Evolutionary conservation across 108 stramenopile species (phyloP), one percentile per base, ranked within the genome.

Genomic region (Nannochloropsis salina): DNA sequence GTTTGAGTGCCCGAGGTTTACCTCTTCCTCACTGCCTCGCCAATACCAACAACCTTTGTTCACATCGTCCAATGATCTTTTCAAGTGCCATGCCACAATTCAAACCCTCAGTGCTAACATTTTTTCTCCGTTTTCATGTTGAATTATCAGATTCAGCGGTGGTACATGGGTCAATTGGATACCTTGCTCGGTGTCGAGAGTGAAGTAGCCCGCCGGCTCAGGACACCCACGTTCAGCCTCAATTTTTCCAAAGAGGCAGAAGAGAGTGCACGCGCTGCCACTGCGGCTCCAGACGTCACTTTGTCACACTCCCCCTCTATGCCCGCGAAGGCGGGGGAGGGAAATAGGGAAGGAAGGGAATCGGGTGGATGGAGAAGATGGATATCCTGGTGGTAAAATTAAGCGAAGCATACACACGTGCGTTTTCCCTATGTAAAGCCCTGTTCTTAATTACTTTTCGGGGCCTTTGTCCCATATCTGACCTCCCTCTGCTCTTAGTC

Each of bases 101-200:
- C 61, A n/a, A n/a, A 74, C 61, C 61, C n/a, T 6, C 2, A 74
- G 61, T n/a, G n/a, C 61, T n/a, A n/a, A 15, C 61, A 3, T 74
- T n/a, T n/a, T 6, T n/a, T 74, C 61, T n/a, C 61, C n/a, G 5
- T n/a, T 74, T 3, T n/a, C 61, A 15, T 74, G 20, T n/a, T n/a
- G 20, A 1, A 51, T 74, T 1, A 4, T 74, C 61, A 74, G 61
- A 74, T 74, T n/a, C 61, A 74, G 61, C 61, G 61, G 20, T 74
- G 61, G 61, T 74, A 74, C 61, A 74, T n/a, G 61, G 61, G n/a
- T n/a, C 61, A 74, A n/a, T 15, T 74, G 61, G 61, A 74, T n/a
- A n/a, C 2, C n/a, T n/a, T 74, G 3, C 61, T 74, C 61, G 61
- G 61, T n/a, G 61, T 74, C 61, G 61, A 74, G n/a, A 74, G 61